Percentiles rank a stretch among this genome's conserved stretches.
Conservation (phyloP, 2,329 filamentous ascomycete genomes). For the Penicillium sumatraense region DNA sequence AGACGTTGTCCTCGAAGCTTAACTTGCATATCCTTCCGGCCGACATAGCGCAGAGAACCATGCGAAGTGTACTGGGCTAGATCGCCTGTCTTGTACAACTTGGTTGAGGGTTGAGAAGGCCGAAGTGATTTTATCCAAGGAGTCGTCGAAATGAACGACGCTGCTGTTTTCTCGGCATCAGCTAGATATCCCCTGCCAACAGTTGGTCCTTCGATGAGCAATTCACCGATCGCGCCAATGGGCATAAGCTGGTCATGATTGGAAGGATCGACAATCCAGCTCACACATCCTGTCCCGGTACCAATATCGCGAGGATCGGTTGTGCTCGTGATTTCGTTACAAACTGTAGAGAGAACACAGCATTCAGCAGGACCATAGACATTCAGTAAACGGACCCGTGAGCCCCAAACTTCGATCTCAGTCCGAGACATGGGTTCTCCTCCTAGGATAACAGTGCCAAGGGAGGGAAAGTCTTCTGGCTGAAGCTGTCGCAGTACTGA, state of each 20-base stretch:
- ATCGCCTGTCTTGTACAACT: conserved; percentile 17
- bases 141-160: conserved; percentile 2
- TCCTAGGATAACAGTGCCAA: neutral
- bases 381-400: neutral
- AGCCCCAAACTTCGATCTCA: neutral
- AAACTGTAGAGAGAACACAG: no score
- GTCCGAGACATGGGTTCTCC: neutral
- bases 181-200: conserved; percentile 5
- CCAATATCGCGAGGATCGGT: neutral
- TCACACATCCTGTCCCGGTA: neutral
- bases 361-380: neutral
- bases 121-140: no score
- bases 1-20: conserved; percentile 17
- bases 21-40: conserved; percentile 7
- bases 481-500: neutral
- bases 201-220: conserved; percentile 11
- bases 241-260: conserved; percentile 1
- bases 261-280: conserved; percentile 6
- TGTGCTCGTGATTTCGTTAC: neutral
- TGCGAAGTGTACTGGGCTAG: conserved; percentile 46
- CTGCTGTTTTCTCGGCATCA: neutral
- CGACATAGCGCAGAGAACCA: conserved; percentile 7
- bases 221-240: conserved; percentile 10
- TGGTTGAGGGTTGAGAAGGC: neutral
- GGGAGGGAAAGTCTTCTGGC: neutral